Evolutionary conservation across 2,329 filamentous ascomycete species (phyloP).

Genomic region (Monosporascus sp.): DNA sequence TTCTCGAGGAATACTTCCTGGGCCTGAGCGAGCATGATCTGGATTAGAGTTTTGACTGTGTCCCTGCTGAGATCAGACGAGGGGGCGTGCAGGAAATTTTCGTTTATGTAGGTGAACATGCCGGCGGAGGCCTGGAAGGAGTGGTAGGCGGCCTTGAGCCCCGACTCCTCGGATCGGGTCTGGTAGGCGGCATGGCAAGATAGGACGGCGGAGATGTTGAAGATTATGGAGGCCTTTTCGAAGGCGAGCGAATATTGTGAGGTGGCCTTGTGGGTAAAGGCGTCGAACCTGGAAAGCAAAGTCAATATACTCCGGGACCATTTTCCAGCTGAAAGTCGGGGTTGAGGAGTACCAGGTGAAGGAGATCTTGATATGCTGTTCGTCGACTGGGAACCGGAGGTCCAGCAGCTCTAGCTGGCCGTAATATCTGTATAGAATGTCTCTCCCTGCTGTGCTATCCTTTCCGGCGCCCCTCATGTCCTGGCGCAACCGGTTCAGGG

Average conservation of each 20-base stretch:
- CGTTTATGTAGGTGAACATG: conserved; percentile 99
- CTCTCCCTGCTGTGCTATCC: conserved; percentile 88
- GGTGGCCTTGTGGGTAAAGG: conserved; percentile 98
- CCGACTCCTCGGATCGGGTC: conserved; percentile 84
- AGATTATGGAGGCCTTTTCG: conserved; percentile 98
- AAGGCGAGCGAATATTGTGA: conserved; percentile 95
- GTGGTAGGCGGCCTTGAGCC: conserved; percentile 94
- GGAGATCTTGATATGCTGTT: conserved; percentile 98
- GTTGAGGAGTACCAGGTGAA: conserved; percentile 75
- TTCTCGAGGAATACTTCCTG: conserved; percentile 98
- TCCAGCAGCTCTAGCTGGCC: conserved; percentile 94
- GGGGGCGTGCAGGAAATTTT: conserved; percentile 96
- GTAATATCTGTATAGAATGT: conserved; percentile 95
- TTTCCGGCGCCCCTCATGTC: conserved; percentile 97
- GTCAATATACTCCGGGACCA: conserved; percentile 11
- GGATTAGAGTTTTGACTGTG: conserved; percentile 90
- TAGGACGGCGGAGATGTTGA: conserved; percentile 96
- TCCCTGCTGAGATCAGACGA: conserved; percentile 94
- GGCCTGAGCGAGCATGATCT: conserved; percentile 88
- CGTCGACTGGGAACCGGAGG: conserved; percentile 91
- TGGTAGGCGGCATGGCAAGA: conserved; percentile 94
- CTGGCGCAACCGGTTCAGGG: conserved; percentile 89
- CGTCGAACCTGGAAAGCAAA: conserved; percentile 70
- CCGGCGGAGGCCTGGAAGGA: conserved; percentile 96
- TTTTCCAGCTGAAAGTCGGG: conserved; percentile 2